phyloP scores from a whole-genome alignment of 768 basidiomycete species.

The Chlorophyllum brunneum region DNA sequence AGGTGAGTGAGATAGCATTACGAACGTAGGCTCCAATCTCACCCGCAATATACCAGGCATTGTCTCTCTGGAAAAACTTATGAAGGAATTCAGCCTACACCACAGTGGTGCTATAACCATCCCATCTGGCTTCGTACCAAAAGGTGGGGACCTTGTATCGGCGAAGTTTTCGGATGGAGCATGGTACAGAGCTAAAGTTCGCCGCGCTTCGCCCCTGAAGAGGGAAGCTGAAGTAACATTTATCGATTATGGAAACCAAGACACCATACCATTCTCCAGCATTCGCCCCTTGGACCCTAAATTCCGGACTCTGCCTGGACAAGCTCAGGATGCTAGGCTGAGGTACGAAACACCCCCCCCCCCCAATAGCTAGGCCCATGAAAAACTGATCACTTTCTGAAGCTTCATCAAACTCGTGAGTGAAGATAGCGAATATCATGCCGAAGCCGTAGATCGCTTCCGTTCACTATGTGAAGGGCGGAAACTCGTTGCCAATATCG shows the following conservation, averaged over 20 bases:
- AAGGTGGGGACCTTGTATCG: slow-evolving; percentile 85
- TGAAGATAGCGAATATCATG: slow-evolving; percentile 80
- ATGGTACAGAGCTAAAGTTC: slow-evolving; percentile 96
- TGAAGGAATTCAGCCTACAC: slow-evolving; percentile 89
- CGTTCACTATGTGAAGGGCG: slow-evolving; percentile 84
- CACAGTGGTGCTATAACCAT: slow-evolving; percentile 62
- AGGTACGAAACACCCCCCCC: slow-evolving; percentile 42
- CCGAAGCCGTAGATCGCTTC: slow-evolving; percentile 86
- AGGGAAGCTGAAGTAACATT: slow-evolving; percentile 94
- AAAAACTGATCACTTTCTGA: slow-evolving; percentile 8
- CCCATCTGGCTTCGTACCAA: slow-evolving; percentile 72
- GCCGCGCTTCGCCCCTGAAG: slow-evolving; percentile 80
- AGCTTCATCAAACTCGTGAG: slow-evolving; percentile 87
- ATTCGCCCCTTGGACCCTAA: slow-evolving; percentile 87
- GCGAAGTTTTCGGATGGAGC: slow-evolving; percentile 92
- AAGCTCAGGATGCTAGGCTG: slow-evolving; percentile 92
- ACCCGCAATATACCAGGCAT: slow-evolving; percentile 54
- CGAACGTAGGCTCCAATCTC: not conserved
- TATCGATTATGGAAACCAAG: slow-evolving; percentile 95
- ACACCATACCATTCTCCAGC: slow-evolving; percentile 75
- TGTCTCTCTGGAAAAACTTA: slow-evolving; percentile 86
- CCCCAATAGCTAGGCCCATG: not conserved
- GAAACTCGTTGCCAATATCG: slow-evolving; percentile 94
- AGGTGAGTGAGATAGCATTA: slow-evolving; percentile 43
- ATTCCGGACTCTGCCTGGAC: slow-evolving; percentile 87